Percentiles rank a stretch among this genome's conserved stretches.
These are phyloP conservation scores for Zygoascus biomembranicola DNA, from an alignment of 805 yeast species.

Conservation along the genomic window DNA sequence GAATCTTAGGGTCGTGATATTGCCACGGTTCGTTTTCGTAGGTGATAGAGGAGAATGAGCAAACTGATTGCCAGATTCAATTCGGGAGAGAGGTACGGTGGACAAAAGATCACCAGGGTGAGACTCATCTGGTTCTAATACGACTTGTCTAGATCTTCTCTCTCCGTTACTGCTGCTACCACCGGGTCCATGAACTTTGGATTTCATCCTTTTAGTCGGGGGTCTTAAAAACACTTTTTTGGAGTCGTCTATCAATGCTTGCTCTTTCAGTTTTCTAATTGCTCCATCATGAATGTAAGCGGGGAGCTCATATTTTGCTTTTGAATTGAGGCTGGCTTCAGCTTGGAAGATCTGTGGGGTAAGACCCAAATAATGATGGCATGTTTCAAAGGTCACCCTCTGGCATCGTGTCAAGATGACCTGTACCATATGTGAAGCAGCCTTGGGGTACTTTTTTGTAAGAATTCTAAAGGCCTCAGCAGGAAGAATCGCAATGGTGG, in stretches of 20 bases:
- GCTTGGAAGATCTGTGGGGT: conserved; percentile 74
- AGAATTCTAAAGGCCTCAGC: conserved; percentile 69
- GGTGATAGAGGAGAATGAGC: neutral
- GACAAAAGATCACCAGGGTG: conserved; percentile 85
- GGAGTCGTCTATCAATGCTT: conserved; percentile 14
- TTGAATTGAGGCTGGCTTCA: conserved; percentile 56
- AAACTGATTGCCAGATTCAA: conserved; percentile 8
- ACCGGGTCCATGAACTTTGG: neutral
- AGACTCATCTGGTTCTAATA: conserved; percentile 30
- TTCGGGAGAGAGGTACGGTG: conserved; percentile 49
- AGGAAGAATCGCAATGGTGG: conserved; percentile 91
- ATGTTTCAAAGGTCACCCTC: conserved; percentile 85
- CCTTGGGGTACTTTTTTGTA: conserved; percentile 68
- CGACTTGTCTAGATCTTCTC: conserved; percentile 19
- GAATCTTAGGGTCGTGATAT: conserved; percentile 20
- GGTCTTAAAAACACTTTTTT: conserved; percentile 10
- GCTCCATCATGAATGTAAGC: conserved; percentile 53
- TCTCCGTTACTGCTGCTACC: neutral
- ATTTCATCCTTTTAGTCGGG: conserved; percentile 4
- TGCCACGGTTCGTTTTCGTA: neutral
- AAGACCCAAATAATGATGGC: conserved; percentile 77
- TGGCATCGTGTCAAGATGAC: conserved; percentile 81
- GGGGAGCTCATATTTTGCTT: conserved; percentile 47
- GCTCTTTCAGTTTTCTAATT: conserved; percentile 34
- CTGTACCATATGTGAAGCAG: conserved; percentile 90